phyloP scores from a whole-genome alignment of 352 stramenopile species.

The Globisporangium acanthophoron region DNA sequence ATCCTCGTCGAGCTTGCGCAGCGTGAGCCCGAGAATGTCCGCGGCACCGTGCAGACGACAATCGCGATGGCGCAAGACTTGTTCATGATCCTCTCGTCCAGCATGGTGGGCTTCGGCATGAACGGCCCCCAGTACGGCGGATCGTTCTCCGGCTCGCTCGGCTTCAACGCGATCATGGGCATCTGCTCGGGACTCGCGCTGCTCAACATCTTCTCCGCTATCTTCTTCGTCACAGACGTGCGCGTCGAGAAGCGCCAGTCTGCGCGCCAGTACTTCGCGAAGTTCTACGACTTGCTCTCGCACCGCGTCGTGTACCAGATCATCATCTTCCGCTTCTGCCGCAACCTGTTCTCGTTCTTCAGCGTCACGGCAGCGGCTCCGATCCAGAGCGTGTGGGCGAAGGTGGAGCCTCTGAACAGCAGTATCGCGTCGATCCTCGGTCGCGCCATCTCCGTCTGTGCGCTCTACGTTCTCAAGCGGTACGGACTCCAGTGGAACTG shows the following conservation, averaged over 20 bases:
- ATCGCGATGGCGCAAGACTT: conserved; percentile 27
- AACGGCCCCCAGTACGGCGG: conserved; percentile 57
- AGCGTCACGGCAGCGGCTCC: conserved; percentile 37
- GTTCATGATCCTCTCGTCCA: neutral
- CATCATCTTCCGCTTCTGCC: conserved; percentile 49
- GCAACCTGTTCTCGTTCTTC: conserved; percentile 38
- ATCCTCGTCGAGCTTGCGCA: conserved; percentile 56
- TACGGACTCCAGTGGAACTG: conserved; percentile 54
- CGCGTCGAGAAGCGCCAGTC: conserved; percentile 5
- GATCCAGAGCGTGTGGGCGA: conserved; percentile 48
- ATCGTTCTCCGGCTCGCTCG: conserved; percentile 38
- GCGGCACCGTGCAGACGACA: conserved; percentile 50
- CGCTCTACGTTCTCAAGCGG: conserved; percentile 19
- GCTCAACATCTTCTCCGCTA: conserved; percentile 17
- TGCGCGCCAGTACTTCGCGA: conserved; percentile 27
- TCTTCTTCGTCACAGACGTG: conserved; percentile 43
- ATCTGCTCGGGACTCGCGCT: conserved; percentile 24
- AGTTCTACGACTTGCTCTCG: conserved; percentile 38
- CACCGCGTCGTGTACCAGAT: conserved; percentile 50
- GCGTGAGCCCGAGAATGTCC: conserved; percentile 37
- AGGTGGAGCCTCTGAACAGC: conserved; percentile 51
- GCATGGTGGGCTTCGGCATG: conserved; percentile 49
- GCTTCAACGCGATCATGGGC: conserved; percentile 45
- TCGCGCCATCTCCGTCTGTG: conserved; percentile 28
- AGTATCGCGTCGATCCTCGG: conserved; percentile 46